Conservation (phyloP, 331 rosid species). For the Acacia pycnantha region DNA sequence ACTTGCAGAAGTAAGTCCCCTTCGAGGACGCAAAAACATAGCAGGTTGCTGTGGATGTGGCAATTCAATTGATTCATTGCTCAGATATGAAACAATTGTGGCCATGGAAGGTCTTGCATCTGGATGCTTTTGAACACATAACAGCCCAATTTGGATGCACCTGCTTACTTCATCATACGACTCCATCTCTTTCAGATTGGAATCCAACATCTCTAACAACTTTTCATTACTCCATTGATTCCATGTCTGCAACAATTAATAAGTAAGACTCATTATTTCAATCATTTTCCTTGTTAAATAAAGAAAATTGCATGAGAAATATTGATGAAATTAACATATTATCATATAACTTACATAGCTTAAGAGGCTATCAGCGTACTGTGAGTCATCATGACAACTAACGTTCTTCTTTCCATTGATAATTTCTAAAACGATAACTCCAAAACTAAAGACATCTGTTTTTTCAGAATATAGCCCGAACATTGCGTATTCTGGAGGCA, state of each 20-base stretch:
- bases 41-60: background rate
- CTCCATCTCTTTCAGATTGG: background rate
- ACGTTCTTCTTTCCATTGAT: background rate
- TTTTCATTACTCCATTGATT: background rate
- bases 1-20: background rate
- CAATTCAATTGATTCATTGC: background rate
- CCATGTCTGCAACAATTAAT: background rate
- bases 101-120: background rate
- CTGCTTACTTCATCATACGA: background rate
- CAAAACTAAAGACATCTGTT: background rate
- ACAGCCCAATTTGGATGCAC: background rate
- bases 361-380: background rate
- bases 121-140: background rate
- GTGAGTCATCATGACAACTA: background rate
- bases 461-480: background rate
- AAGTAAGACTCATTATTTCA: background rate
- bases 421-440: background rate
- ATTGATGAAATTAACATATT: background rate
- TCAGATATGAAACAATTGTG: background rate
- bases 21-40: background rate
- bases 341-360: background rate
- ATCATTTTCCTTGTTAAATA: background rate
- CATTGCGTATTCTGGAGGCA: constrained; percentile 2
- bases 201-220: background rate
- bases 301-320: background rate